Evolutionary conservation across 2,329 filamentous ascomycete genomes (phyloP).

Genomic region (Fusarium humuli): DNA sequence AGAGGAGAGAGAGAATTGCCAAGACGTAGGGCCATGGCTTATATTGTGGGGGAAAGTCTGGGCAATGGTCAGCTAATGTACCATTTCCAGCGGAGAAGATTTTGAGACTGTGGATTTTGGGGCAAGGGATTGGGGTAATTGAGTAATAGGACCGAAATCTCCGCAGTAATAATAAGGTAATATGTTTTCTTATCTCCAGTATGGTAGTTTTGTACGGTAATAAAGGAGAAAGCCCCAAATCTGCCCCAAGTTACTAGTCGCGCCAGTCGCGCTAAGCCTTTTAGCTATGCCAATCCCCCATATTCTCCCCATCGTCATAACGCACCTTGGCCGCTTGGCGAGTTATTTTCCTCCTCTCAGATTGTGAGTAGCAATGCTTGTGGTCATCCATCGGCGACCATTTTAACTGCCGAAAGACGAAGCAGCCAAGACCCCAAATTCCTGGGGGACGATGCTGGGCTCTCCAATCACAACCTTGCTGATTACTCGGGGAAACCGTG

Average conservation of each 20-base stretch:
- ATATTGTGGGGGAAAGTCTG: slow-evolving; percentile 7
- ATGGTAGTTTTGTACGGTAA: background rate
- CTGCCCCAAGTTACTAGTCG: background rate
- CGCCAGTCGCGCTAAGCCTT: background rate
- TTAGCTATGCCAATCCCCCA: background rate
- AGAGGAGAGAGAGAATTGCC: too few relatives aligned
- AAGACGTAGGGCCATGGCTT: slow-evolving; percentile 6
- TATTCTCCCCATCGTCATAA: background rate
- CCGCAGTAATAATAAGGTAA: background rate
- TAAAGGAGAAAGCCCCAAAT: background rate
- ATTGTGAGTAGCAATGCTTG: background rate
- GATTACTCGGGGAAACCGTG: background rate
- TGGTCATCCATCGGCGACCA: slow-evolving; percentile 8
- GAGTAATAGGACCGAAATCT: background rate
- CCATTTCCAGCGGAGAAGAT: background rate
- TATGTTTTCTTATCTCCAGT: background rate
- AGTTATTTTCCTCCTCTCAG: slow-evolving; percentile 4
- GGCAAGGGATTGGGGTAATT: slow-evolving; percentile 8
- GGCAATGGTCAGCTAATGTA: background rate
- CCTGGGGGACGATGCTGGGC: background rate
- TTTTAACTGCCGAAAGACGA: slow-evolving; percentile 14
- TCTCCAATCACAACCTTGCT: background rate
- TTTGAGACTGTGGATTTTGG: background rate
- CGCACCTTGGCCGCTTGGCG: slow-evolving; percentile 9
- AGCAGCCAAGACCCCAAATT: slow-evolving; percentile 9